Percentiles rank a stretch among this genome's conserved stretches.
Conservation (phyloP, 192 early-diverging fungal species). For the Thamnidium elegans region DNA sequence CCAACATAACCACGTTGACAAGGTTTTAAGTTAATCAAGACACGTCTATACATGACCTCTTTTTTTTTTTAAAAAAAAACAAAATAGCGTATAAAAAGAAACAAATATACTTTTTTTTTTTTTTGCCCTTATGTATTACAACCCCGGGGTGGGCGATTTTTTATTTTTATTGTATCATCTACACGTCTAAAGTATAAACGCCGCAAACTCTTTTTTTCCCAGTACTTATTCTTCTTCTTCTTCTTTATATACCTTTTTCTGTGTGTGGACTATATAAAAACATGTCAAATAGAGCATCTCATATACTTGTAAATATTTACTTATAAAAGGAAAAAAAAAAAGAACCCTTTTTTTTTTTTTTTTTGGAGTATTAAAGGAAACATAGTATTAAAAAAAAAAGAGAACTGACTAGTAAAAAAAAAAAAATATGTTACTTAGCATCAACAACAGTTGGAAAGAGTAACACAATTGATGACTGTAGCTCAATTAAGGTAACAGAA, state of each 20-base stretch:
- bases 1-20: slow-evolving; percentile 18
- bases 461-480: slow-evolving; percentile 1
- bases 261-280: too few relatives aligned
- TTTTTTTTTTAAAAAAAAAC: slow-evolving; percentile 1
- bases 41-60: slow-evolving; percentile 14
- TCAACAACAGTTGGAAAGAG: slow-evolving; percentile 11
- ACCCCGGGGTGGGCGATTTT: background rate
- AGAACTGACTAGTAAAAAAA: too few relatives aligned
- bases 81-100: background rate
- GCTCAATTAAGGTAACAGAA: slow-evolving; percentile 11
- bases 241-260: too few relatives aligned
- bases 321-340: too few relatives aligned
- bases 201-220: too few relatives aligned
- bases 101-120: background rate
- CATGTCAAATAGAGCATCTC: too few relatives aligned
- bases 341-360: too few relatives aligned
- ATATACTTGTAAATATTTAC: too few relatives aligned
- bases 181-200: too few relatives aligned
- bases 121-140: background rate
- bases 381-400: too few relatives aligned
- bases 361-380: too few relatives aligned
- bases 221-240: too few relatives aligned
- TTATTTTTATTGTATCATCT: background rate
- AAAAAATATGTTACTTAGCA: background rate
- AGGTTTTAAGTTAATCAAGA: background rate